A percentile compares a stretch with the other conserved stretches of the same genome.
These are phyloP conservation scores for Crithidia sp. DNA, from an alignment of 208 protist species.

Conservation along the genomic window DNA sequence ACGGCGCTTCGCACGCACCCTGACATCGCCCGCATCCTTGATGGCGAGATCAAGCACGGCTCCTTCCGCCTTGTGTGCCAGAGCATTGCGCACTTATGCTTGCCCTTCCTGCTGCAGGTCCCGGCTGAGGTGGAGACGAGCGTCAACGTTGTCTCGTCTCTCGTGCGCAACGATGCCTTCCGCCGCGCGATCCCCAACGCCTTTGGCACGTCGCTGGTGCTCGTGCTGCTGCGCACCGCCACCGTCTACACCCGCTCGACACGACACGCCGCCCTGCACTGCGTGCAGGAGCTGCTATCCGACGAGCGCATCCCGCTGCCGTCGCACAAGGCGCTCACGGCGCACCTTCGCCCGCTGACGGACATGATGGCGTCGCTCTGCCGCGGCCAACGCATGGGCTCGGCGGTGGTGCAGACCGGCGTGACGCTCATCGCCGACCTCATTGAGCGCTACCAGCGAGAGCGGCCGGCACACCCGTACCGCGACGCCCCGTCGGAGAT, in stretches of 20 bases:
- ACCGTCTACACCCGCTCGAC: slow-evolving; percentile 61
- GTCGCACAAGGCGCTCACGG: slow-evolving; percentile 53
- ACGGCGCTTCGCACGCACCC: slow-evolving; percentile 56
- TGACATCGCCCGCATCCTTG: slow-evolving; percentile 42
- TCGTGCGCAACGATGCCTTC: slow-evolving; percentile 46
- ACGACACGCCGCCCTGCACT: slow-evolving; percentile 77
- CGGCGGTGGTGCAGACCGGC: slow-evolving; percentile 80
- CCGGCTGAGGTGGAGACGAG: slow-evolving; percentile 47
- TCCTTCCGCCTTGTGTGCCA: slow-evolving; percentile 57
- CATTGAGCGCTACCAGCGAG: slow-evolving; percentile 64
- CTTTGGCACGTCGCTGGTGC: slow-evolving; percentile 60
- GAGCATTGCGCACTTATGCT: slow-evolving; percentile 52
- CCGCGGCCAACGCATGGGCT: slow-evolving; percentile 63
- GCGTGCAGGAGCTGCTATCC: slow-evolving; percentile 74
- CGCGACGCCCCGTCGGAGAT: slow-evolving; percentile 39
- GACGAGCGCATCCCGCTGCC: slow-evolving; percentile 55
- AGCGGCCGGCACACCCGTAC: slow-evolving; percentile 38
- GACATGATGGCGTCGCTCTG: slow-evolving; percentile 82
- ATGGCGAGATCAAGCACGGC: slow-evolving; percentile 43
- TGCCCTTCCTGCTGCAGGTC: slow-evolving; percentile 43
- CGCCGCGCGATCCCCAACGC: slow-evolving; percentile 41
- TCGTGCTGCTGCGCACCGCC: slow-evolving; percentile 73
- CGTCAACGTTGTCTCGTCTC: slow-evolving; percentile 48
- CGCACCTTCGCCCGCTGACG: slow-evolving; percentile 64
- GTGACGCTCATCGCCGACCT: slow-evolving; percentile 82